phyloP scores from a whole-genome alignment of 441 rosid genomes.

The Gossypium davidsonii region DNA sequence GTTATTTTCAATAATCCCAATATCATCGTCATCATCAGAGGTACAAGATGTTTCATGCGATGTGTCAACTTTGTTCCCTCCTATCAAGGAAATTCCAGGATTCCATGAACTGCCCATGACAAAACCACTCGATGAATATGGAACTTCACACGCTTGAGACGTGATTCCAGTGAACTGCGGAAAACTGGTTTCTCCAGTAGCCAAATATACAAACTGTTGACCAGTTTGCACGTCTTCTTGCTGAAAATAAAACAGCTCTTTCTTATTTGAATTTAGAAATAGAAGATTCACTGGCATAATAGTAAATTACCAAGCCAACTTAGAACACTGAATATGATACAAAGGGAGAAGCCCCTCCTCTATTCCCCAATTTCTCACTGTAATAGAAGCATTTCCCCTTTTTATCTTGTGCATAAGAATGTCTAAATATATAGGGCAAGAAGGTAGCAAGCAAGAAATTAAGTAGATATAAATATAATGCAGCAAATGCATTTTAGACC shows the following conservation, averaged over 20 bases:
- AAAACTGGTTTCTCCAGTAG: background rate
- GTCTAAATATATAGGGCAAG: background rate
- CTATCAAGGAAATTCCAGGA: background rate
- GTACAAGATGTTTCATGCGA: slow-evolving; percentile 33
- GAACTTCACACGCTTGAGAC: background rate
- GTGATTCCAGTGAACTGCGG: background rate
- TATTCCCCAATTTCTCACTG: background rate
- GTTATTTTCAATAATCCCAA: slow-evolving; percentile 46
- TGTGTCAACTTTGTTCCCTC: slow-evolving; percentile 20
- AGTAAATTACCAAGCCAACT: slow-evolving; percentile 5
- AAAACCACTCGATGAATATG: background rate
- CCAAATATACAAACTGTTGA: background rate
- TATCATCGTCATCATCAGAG: slow-evolving; percentile 52
- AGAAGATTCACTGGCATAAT: background rate
- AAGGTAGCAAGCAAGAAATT: background rate
- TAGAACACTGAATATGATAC: background rate
- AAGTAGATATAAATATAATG: background rate
- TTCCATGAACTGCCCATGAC: background rate
- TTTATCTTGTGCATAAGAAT: background rate
- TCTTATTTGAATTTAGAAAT: background rate
- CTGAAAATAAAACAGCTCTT: background rate
- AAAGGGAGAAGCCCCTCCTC: background rate
- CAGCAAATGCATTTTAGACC: background rate
- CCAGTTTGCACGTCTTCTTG: slow-evolving; percentile 10
- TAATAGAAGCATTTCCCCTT: background rate